A percentile compares a stretch with the other conserved stretches of the same genome.
phyloP scores from a whole-genome alignment of 2,329 filamentous ascomycete genomes.

The Hypoxylon sp. region DNA sequence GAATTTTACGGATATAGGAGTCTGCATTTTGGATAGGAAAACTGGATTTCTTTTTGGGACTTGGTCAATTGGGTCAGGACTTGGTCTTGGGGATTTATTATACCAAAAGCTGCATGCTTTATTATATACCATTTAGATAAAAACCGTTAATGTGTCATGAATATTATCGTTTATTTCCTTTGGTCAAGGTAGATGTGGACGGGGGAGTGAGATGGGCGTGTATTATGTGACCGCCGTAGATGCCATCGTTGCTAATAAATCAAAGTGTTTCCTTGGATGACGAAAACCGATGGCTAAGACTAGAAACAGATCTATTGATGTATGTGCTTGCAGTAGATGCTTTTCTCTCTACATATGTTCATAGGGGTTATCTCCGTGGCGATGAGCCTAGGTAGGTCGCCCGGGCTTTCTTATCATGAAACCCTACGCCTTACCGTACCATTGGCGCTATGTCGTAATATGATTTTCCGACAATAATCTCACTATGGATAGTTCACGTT shows the following conservation, averaged over 20 bases:
- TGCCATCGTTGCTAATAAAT: no score
- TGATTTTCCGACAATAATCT: not conserved
- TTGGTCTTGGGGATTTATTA: constrained; percentile 1
- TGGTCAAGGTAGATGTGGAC: not conserved
- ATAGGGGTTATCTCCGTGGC: not conserved
- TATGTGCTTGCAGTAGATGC: not conserved
- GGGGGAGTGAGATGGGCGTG: not conserved
- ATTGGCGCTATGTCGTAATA: not conserved
- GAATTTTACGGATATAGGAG: constrained; percentile 12
- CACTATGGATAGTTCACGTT: constrained; percentile 7
- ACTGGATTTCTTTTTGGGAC: not conserved
- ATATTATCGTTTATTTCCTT: constrained; percentile 4
- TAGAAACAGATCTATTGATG: constrained; percentile 5
- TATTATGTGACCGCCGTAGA: not conserved
- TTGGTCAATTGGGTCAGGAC: not conserved
- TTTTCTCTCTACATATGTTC: not conserved
- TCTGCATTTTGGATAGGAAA: not conserved
- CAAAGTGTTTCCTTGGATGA: not conserved
- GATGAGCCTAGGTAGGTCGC: not conserved
- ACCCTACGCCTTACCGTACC: not conserved
- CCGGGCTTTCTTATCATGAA: not conserved
- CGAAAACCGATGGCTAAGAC: not conserved
- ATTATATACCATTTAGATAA: not conserved
- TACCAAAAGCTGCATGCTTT: constrained; percentile 6
- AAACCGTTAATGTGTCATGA: not conserved